Conservation (phyloP, 495 filamentous ascomycete species). For the Friedmanniomyces endolithicus region DNA sequence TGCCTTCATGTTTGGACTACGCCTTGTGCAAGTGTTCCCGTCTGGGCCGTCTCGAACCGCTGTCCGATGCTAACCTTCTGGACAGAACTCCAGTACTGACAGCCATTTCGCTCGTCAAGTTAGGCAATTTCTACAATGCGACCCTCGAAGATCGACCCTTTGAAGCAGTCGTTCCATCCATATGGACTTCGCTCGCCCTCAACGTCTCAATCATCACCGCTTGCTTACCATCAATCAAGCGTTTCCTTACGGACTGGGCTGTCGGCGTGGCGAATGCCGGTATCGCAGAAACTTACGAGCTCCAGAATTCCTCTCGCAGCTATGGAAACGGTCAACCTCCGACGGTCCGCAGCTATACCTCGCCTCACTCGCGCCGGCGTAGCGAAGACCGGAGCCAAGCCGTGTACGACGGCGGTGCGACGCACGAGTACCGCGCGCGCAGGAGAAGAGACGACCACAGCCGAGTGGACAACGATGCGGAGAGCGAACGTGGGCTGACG, state of each 20-base stretch:
- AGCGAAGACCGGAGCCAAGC: no score
- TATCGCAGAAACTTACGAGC: background rate
- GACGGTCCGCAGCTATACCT: background rate
- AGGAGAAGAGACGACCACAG: background rate
- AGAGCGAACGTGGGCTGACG: slow-evolving; percentile 5
- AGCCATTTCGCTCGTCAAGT: background rate
- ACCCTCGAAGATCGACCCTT: background rate
- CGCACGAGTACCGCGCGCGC: background rate
- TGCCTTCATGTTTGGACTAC: background rate
- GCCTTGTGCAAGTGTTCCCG: background rate
- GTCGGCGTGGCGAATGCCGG: background rate
- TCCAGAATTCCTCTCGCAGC: background rate
- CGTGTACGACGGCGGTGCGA: background rate
- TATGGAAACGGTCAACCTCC: background rate
- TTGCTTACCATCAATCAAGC: slow-evolving; percentile 7
- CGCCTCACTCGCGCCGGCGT: no score
- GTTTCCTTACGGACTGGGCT: slow-evolving; percentile 1
- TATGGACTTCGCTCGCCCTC: background rate
- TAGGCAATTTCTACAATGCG: background rate
- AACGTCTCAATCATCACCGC: slow-evolving; percentile 1
- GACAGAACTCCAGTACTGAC: background rate
- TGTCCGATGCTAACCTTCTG: no score
- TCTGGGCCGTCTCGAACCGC: no score
- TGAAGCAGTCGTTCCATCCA: background rate
- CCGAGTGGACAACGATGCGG: background rate